Conservation (phyloP, 2,329 filamentous ascomycete genomes). For the Didymella keratinophila region DNA sequence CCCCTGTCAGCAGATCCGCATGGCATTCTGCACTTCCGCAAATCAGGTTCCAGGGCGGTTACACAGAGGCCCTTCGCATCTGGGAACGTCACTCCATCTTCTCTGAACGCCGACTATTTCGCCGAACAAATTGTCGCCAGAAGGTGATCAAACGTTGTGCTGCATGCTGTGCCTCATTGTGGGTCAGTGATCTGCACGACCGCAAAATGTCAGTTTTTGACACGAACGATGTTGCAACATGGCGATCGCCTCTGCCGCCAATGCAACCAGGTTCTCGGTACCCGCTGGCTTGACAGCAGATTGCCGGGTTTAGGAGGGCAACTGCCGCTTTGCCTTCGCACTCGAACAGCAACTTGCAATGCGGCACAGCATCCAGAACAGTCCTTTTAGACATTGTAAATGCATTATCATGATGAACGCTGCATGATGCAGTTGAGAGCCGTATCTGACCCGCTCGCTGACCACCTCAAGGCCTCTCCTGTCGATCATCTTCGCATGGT, state of each 20-base stretch:
- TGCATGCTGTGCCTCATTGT: conserved; percentile 13
- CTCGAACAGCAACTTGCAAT: not conserved
- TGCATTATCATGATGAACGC: not conserved
- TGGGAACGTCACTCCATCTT: conserved; percentile 4
- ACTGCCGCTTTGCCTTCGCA: not conserved
- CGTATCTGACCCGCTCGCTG: conserved; percentile 6
- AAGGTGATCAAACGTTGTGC: conserved; percentile 7
- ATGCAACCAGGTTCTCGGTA: conserved; percentile 22
- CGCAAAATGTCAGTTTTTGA: conserved; percentile 13
- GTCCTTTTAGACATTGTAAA: not conserved
- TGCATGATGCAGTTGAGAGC: not conserved
- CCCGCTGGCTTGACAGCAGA: conserved; percentile 13
- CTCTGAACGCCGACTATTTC: not conserved
- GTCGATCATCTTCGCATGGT: conserved; percentile 17
- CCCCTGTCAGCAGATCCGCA: conserved; percentile 35
- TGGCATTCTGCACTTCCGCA: conserved; percentile 31
- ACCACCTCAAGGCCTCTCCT: conserved; percentile 16
- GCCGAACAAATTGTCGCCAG: conserved; percentile 1
- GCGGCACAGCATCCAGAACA: not conserved
- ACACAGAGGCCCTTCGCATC: conserved; percentile 1
- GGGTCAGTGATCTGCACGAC: conserved; percentile 3
- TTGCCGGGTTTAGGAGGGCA: conserved; percentile 4
- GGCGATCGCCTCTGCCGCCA: conserved; percentile 19
- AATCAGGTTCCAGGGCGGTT: conserved; percentile 26
- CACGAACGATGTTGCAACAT: conserved; percentile 16